phyloP scores from a whole-genome alignment of 805 yeast genomes.

The Ogataea dorogensis region DNA sequence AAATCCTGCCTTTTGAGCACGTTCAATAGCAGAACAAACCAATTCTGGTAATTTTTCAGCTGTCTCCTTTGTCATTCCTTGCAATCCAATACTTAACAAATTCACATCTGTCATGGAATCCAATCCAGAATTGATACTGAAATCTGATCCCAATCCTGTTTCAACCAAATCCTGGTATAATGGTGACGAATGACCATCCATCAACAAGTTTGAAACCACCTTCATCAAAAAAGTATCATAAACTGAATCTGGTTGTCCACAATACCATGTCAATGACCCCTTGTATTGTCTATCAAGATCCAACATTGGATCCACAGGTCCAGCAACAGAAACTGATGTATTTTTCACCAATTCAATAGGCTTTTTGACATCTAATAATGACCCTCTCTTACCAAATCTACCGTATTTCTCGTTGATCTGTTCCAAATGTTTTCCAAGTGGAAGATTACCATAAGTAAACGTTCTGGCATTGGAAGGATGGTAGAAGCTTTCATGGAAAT shows the following conservation, averaged over 20 bases:
- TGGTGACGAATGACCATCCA: slow-evolving; percentile 92
- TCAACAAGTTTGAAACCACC: slow-evolving; percentile 64
- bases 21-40: slow-evolving; percentile 46
- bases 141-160: slow-evolving; percentile 80
- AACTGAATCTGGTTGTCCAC: slow-evolving; percentile 68
- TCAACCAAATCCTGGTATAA: slow-evolving; percentile 86
- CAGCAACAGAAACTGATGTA: slow-evolving; percentile 43
- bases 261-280: slow-evolving; percentile 83
- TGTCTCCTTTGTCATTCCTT: slow-evolving; percentile 57
- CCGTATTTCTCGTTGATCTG: slow-evolving; percentile 51
- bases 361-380: slow-evolving; percentile 33
- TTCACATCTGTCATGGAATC: slow-evolving; percentile 77
- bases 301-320: slow-evolving; percentile 81
- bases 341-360: slow-evolving; percentile 47
- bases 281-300: slow-evolving; percentile 70
- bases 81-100: slow-evolving; percentile 81
- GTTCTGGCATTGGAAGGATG: slow-evolving; percentile 90
- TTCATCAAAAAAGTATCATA: slow-evolving; percentile 73
- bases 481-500: slow-evolving; percentile 72
- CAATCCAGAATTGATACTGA: slow-evolving; percentile 81
- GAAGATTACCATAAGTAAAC: slow-evolving; percentile 82
- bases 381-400: slow-evolving; percentile 50
- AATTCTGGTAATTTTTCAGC: slow-evolving; percentile 47
- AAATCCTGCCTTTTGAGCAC: slow-evolving; percentile 46
- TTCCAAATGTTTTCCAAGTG: slow-evolving; percentile 57